Evolutionary conservation across 2,329 filamentous ascomycete species (phyloP), one percentile per base, ranked within the genome.

Genomic region (Blumeria hordei): DNA sequence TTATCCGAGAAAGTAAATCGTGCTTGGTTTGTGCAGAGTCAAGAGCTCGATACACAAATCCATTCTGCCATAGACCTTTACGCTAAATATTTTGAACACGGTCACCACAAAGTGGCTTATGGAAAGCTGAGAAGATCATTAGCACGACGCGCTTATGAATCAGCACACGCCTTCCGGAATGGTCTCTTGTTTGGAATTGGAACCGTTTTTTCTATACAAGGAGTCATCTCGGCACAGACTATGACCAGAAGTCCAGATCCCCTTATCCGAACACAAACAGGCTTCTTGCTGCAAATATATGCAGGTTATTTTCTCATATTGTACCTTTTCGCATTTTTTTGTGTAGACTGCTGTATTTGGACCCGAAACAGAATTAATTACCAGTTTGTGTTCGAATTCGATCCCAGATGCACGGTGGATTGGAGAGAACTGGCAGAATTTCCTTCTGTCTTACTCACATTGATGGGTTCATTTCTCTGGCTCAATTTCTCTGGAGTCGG

Each of bases 381-480:
- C 66, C 78, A 83, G 55, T 95, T 95, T 67, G 87, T 96, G 61
- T 98, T 98, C 64, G 92, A 98, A 69, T 92, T 94, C 64, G 88
- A 96, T 70, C 81, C 82, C 55, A 76, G 90, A 56, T 80, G 92
- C 66, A 78, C 82, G 59, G 71, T 96, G 33, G 86, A 96, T 67
- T 98, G 90, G 88, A 80, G 85, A 61, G 81, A 94, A 66, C 72
- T 95, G 34, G 74, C 83, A 6, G 85, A 92, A 73, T 81, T 96
- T 59, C 88, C 92, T 2, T 85, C 85, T 61, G 81, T 93, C 66
- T 87, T 93, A 64, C 70, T 87, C 4, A 76, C 94, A 52, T 66
- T 88, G 4, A 72, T 90, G 41, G 88, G 88, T 0, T 64, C 96
- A 12, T 80, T 83, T 63, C 75, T 95, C 67, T 95, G 87, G 83